Conservation (phyloP, 2,329 filamentous ascomycete species). For the Beauveria asiatica region DNA sequence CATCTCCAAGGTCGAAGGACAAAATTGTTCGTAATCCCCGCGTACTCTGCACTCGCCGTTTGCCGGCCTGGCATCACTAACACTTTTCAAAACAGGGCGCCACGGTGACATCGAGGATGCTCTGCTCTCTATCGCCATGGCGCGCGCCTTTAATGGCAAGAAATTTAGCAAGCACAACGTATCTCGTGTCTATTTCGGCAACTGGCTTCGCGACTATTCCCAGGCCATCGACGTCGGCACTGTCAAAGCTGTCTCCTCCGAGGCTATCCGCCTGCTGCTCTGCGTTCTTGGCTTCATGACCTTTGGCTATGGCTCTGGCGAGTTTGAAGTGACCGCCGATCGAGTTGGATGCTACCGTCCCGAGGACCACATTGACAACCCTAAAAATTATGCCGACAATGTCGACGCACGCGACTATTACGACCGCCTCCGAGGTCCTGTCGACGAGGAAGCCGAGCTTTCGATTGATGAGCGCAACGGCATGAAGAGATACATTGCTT, state of each 20-base stretch:
- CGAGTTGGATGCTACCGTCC: constrained; percentile 69
- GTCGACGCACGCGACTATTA: constrained; percentile 78
- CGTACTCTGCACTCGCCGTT: neutral
- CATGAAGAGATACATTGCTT: constrained; percentile 92
- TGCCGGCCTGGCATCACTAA: constrained; percentile 5
- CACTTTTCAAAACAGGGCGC: constrained; percentile 45
- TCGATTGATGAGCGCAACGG: constrained; percentile 66
- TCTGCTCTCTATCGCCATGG: constrained; percentile 61
- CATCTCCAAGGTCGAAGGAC: constrained; percentile 70
- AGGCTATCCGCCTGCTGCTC: constrained; percentile 82
- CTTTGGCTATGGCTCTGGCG: constrained; percentile 61
- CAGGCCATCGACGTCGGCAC: constrained; percentile 91
- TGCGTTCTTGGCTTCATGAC: constrained; percentile 85
- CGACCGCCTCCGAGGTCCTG: constrained; percentile 66
- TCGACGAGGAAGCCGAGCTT: constrained; percentile 72
- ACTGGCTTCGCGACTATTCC: constrained; percentile 89
- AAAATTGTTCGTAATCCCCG: constrained; percentile 55
- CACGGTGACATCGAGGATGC: constrained; percentile 92
- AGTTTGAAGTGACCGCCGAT: constrained; percentile 73
- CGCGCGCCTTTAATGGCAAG: constrained; percentile 49
- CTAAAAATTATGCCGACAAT: constrained; percentile 83
- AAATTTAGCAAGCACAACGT: constrained; percentile 86
- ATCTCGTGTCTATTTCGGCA: constrained; percentile 89
- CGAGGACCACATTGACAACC: constrained; percentile 64
- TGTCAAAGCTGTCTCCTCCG: constrained; percentile 80